Evolutionary conservation across 2,329 filamentous ascomycete species (phyloP).

Genomic region (Aspergillus tamarii): DNA sequence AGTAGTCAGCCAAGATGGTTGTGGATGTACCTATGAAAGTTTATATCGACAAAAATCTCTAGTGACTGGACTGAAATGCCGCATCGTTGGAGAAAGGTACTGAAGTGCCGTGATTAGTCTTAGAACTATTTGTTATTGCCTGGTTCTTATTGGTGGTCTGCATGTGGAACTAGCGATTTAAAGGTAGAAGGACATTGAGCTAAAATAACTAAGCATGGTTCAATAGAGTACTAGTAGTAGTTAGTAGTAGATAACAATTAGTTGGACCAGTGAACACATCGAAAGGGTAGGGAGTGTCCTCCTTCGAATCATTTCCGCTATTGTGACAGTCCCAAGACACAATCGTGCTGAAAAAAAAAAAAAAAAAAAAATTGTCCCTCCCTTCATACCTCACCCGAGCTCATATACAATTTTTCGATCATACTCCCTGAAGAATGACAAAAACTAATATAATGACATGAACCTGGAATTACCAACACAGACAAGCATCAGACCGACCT

Average conservation of each 20-base stretch:
- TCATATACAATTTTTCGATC: neutral
- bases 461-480: neutral
- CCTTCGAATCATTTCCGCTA: neutral
- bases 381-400: no score
- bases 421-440: neutral
- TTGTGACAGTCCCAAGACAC: neutral
- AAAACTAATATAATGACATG: neutral
- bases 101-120: neutral
- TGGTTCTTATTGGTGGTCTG: neutral
- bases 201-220: no score
- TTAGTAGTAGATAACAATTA: neutral
- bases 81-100: neutral
- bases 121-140: neutral
- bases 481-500: no score
- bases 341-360: neutral
- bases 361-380: neutral
- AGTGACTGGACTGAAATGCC: no score
- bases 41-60: no score
- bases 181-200: no score
- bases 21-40: no score
- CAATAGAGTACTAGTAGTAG: no score
- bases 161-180: neutral
- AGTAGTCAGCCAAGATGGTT: no score
- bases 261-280: neutral
- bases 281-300: neutral